phyloP scores from a whole-genome alignment of 83 land plant genomes.

The Picea abies region DNA sequence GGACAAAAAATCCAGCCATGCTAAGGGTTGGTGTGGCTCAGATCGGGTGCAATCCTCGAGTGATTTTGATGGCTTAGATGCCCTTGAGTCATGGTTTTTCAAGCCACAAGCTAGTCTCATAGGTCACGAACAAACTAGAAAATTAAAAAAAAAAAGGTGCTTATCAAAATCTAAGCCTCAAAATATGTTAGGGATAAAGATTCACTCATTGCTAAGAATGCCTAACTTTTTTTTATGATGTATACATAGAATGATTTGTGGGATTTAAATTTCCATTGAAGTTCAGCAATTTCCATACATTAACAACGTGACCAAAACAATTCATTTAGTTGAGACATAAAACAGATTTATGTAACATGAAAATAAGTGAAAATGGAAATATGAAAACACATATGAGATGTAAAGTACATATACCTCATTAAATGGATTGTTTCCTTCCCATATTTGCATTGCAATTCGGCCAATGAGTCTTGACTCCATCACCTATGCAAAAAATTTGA shows the following conservation, averaged over 20 bases:
- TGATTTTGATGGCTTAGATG: too few species aligned
- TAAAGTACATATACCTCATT: conserved; percentile 48
- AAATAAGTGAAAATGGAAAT: not conserved
- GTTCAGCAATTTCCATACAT: not conserved
- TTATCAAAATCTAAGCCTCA: not conserved
- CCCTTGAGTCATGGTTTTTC: too few species aligned
- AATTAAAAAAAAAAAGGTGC: too few species aligned
- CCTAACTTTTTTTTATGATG: not conserved
- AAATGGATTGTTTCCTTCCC: conserved; percentile 55
- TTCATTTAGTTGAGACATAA: not conserved
- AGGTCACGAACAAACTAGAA: too few species aligned
- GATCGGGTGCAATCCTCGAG: too few species aligned
- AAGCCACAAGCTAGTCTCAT: too few species aligned
- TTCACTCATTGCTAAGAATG: not conserved
- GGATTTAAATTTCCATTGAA: not conserved
- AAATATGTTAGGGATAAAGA: not conserved
- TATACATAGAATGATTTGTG: not conserved
- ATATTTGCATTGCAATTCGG: too few species aligned
- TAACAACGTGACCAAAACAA: not conserved
- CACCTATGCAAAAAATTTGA: too few species aligned
- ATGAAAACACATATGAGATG: not conserved
- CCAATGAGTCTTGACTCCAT: too few species aligned
- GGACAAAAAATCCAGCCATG: too few species aligned
- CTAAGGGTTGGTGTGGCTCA: too few species aligned
- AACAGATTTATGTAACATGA: not conserved